Conservation (phyloP, 495 filamentous ascomycete species). For the Xylaria venustula region DNA sequence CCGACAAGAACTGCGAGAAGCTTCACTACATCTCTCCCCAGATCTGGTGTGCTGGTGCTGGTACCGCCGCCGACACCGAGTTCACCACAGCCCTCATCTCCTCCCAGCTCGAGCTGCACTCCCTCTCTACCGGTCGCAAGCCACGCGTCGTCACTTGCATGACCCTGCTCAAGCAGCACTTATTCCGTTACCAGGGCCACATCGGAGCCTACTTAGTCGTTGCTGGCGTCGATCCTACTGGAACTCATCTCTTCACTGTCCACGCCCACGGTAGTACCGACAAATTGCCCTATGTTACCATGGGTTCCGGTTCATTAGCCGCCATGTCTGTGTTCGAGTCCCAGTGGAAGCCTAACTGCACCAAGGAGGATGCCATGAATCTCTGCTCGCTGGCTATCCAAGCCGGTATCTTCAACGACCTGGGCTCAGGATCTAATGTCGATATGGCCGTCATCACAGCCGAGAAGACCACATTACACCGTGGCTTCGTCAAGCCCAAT, state of each 20-base stretch:
- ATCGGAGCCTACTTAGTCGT: slow-evolving; percentile 98
- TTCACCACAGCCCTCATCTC: slow-evolving; percentile 99
- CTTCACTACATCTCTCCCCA: slow-evolving; percentile 97
- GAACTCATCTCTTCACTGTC: slow-evolving; percentile 94
- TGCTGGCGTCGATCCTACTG: slow-evolving; percentile 95
- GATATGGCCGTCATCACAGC: slow-evolving; percentile 92
- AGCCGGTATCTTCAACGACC: slow-evolving; percentile 98
- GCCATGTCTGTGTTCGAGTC: slow-evolving; percentile 99
- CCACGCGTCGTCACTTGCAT: slow-evolving; percentile 98
- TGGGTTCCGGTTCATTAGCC: slow-evolving; percentile 93
- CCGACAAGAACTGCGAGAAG: slow-evolving; percentile 99
- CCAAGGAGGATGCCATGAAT: slow-evolving; percentile 75
- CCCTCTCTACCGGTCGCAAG: slow-evolving; percentile 91
- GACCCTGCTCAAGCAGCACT: slow-evolving; percentile 99
- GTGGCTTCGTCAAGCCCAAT: slow-evolving; percentile 91
- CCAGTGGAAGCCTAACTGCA: slow-evolving; percentile 81
- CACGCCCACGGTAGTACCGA: slow-evolving; percentile 98
- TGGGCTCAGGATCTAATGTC: slow-evolving; percentile 96
- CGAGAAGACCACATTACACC: slow-evolving; percentile 88
- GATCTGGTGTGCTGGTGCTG: slow-evolving; percentile 99
- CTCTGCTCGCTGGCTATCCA: slow-evolving; percentile 86
- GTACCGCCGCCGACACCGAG: slow-evolving; percentile 97
- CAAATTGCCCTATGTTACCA: slow-evolving; percentile 98
- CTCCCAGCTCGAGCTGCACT: slow-evolving; percentile 95
- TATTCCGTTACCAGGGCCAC: slow-evolving; percentile 97